phyloP scores from a whole-genome alignment of 768 basidiomycete genomes.

The Naematelia aurantialba region DNA sequence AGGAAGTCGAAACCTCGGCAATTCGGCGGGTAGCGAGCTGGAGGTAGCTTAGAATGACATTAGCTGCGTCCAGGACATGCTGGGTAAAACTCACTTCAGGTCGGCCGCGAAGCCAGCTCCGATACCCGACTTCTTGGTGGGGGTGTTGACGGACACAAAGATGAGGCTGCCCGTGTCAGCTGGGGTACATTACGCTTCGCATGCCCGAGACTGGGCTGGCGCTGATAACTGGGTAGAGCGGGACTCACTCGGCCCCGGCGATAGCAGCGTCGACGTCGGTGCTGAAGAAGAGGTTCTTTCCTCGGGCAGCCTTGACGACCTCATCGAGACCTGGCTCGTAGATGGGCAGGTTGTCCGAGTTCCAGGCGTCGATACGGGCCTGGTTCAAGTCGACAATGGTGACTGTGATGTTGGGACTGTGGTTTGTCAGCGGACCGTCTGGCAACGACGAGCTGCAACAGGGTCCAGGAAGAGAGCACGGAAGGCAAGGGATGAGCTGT shows the following conservation, averaged over 20 bases:
- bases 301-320: slow-evolving; percentile 80
- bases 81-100: slow-evolving; percentile 69
- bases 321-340: slow-evolving; percentile 95
- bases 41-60: slow-evolving; percentile 68
- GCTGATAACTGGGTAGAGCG: too few species aligned
- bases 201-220: neutral
- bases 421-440: neutral
- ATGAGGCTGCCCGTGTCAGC: slow-evolving; percentile 58
- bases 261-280: slow-evolving; percentile 92
- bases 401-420: slow-evolving; percentile 73
- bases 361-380: slow-evolving; percentile 93
- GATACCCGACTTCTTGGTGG: slow-evolving; percentile 96
- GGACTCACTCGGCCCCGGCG: slow-evolving; percentile 70
- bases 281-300: slow-evolving; percentile 94
- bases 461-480: neutral
- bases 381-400: slow-evolving; percentile 98
- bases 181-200: neutral
- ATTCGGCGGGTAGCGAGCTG: slow-evolving; percentile 96
- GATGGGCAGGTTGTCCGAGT: slow-evolving; percentile 80
- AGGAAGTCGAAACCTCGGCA: slow-evolving; percentile 79
- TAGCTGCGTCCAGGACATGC: neutral
- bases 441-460: neutral
- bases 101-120: slow-evolving; percentile 98
- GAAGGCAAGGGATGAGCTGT: too few species aligned
- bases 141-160: slow-evolving; percentile 97